Evolutionary conservation across 495 filamentous ascomycete species (phyloP), one percentile per base, ranked within the genome.

Genomic region (Aspergillus saccharolyticus): DNA sequence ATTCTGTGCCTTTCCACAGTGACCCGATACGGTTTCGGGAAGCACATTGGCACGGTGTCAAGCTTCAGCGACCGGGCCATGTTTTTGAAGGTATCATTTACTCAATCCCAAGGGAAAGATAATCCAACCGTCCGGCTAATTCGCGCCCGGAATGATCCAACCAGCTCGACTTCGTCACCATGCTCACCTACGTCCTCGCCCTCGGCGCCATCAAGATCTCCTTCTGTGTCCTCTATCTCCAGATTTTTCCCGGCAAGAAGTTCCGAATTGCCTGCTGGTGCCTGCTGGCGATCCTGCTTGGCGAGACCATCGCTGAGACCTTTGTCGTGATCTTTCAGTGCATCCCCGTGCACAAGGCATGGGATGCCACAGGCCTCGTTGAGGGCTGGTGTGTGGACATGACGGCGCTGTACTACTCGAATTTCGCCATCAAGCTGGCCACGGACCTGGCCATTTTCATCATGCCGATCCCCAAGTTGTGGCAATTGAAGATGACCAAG

Each of bases 401-500:
- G 43, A 50, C 19, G 9, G 47, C 52, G 0, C 63, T 67, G 39
- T 67, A 62, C 52, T 67, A 67, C 25, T 47, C 44, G 44, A 55
- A 53, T 10, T 67, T 67, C 22, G 63, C 49, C 0, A 53, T 73
- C 20, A 64, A 63, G n/a, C 58, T 75, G 16, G 63, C 61, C 6
- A 70, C 62, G 3, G 73, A 75, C 54, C 42, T 75, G 8, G 54
- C 65, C 16, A 52, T 74, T 22, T 64, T 75, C 20, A 39, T 44
- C 16, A 45, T 75, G 33, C 73, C 73, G 0, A 71, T 75, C 44
- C 63, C 61, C 14, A 64, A 69, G 49, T 46, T 75, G 15, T 48
- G 64, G 28, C 49, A 58, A 42, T 50, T 74, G 24, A 50, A 65
- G 19, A 67, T 73, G 48, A 57, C 72, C 8, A 18, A 53, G 8